Evolutionary conservation across 2,329 filamentous ascomycete species (phyloP), one percentile per base, ranked within the genome.

Genomic region (Westerdykella aurantiaca): DNA sequence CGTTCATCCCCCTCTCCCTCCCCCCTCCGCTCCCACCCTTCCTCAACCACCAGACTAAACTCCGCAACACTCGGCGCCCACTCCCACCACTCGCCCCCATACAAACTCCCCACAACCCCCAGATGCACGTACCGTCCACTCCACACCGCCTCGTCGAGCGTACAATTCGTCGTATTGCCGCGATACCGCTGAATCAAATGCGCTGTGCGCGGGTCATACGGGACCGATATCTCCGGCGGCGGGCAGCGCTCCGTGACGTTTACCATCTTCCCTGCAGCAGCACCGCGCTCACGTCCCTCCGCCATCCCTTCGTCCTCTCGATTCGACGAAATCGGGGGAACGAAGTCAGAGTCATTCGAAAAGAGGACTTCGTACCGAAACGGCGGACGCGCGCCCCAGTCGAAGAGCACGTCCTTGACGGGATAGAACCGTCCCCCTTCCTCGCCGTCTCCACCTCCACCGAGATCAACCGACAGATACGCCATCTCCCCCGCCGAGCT

Each of bases 381-480:
- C 0, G 81, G 80, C 0, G 80, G 80, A 2, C 71, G 65, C 40
- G 75, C 67, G 0, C 74, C 79, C 80, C 78, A 85, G 59, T 82
- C 78, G 58, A 83, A 82, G 38, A 68, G 67, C 44, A 85, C 70
- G 1, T 70, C 71, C 0, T 63, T 64, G 38, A 80, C 65, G 0
- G 68, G 72, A 17, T 69, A 58, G 43, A 66, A 68, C 2, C 68
- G 21, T 21, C 18, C 18, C 18, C 6, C n/a, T n/a, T n/a, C n/a
- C n/a, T n/a, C n/a, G n/a, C 18, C 18, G 18, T 29, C 10, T 29
- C 25, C 25, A 35, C 45, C 39, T 35, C 55, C 39, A 0, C 63
- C 50, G 2, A 81, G 68, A 18, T 78, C 70, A 35, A 87, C 73
- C 1, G 78, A 80, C 12, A 86, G 56, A 4, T 75, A 76, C 22